Percentiles rank a stretch among this genome's conserved stretches.
Conservation (phyloP, 345 rosid genomes). For the Dipteronia dyeriana region DNA sequence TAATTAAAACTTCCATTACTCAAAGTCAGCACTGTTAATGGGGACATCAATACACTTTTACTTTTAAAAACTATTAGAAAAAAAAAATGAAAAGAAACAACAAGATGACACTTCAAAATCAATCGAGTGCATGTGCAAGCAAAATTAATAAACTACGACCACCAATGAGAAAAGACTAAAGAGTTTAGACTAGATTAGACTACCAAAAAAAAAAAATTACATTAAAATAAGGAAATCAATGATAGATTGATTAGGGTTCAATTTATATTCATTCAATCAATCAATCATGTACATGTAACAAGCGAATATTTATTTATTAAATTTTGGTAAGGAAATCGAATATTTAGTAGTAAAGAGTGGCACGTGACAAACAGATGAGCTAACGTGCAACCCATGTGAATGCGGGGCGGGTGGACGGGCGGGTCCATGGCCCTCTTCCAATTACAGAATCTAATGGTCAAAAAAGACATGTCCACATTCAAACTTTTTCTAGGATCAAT, state of each 20-base stretch:
- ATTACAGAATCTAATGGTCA: conserved; percentile 24
- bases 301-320: conserved; percentile 4
- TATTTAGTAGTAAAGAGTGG: conserved; percentile 50
- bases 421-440: conserved; percentile 51
- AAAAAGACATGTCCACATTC: conserved; percentile 36
- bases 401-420: conserved; percentile 8
- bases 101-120: conserved; percentile 7
- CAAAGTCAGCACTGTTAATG: conserved; percentile 18
- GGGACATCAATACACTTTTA: conserved; percentile 20
- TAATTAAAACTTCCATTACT: conserved; percentile 9
- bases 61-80: background rate
- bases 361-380: conserved; percentile 48
- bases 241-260: conserved; percentile 2
- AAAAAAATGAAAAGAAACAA: background rate
- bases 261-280: background rate
- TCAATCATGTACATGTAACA: conserved; percentile 24
- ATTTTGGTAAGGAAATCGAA: conserved; percentile 16
- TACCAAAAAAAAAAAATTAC: background rate
- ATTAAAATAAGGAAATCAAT: conserved; percentile 10
- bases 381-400: conserved; percentile 70
- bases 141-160: conserved; percentile 4
- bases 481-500: conserved; percentile 13
- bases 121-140: conserved; percentile 32
- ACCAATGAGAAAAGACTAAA: conserved; percentile 7
- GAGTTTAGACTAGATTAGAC: background rate